Base-by-base conservation (phyloP, 2,329 filamentous ascomycete species). In the Penicillium sp. region DNA sequence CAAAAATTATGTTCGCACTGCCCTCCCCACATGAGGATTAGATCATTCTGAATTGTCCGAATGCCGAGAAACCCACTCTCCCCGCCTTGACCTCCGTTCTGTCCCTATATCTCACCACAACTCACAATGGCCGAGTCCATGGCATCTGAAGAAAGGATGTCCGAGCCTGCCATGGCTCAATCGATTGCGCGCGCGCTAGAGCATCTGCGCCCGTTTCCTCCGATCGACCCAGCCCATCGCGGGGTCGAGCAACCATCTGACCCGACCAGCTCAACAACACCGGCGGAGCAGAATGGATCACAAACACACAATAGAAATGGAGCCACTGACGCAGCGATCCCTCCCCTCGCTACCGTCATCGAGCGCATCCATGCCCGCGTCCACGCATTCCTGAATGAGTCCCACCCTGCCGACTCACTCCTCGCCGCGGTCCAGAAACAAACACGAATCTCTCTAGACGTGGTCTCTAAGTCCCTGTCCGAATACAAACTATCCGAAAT, bases 401-500 rank as follows among this genome's bases (percentile, higher is more conserved):
- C 82, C 29, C 76, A 83, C 53, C 76, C 79, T 3, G 80, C 81
- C 18, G 75, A 82, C 49, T 71, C 82, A 42, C 65, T 73, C 41
- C 73, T 92, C 52, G 77, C 75, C 61, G 78, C 78, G 50, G 84
- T 91, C 26, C 92, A 96, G 74, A 74, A 76, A 52, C 91, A 94
- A 76, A 88, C 89, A 42, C 82, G 84, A 55, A 77, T 83, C 48
- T 87, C 90, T 23, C 79, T 95, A 65, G 79, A 74, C 21, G 85
- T 96, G 21, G 85, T 96, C 52, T 81, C 84, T 55, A 82, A 90
- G 64, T 89, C 92, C 13, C 77, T 96, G 66, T 74, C 83, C 57
- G 81, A 80, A 67, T 97, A 96, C 72, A 81, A 81, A 86, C 82
- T 88, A 57, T 81, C 87, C 53, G 82, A 95, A 68, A 81, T 97